Evolutionary conservation across 306 rosid genomes (phyloP).

Genomic region (Cotoneaster glaucophyllus): DNA sequence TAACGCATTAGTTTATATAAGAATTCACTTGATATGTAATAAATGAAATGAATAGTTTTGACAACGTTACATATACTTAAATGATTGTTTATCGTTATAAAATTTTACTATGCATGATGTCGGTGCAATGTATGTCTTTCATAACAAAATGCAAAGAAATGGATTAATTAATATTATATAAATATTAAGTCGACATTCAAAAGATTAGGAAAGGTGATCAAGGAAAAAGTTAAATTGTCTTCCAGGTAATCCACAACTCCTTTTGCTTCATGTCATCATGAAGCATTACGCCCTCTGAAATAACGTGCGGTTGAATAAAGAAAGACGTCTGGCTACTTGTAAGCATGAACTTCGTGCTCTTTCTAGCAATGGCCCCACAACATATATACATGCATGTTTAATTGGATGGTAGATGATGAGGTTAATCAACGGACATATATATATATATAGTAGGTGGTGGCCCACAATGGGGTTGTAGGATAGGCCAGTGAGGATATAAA

Average conservation of each 20-base stretch:
- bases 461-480: conserved; percentile 5
- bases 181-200: neutral
- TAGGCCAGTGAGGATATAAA: conserved; percentile 16
- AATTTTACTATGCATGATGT: neutral
- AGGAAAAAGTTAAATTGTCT: neutral
- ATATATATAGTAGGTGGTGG: conserved; percentile 1
- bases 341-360: conserved; percentile 2
- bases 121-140: neutral
- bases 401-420: conserved; percentile 1
- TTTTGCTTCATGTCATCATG: conserved; percentile 1
- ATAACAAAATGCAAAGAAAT: neutral
- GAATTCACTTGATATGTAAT: neutral
- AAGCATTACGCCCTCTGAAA: neutral
- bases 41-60: neutral
- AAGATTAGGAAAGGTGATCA: no score
- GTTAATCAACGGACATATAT: neutral
- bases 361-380: neutral
- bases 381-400: neutral
- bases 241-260: neutral
- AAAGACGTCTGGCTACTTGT: neutral
- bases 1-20: no score
- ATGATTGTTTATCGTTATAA: neutral
- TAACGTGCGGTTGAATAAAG: neutral
- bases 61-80: neutral
- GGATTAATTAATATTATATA: neutral